Conservation (phyloP, 2,329 filamentous ascomycete species). For the Neoarthrinium moseri region DNA sequence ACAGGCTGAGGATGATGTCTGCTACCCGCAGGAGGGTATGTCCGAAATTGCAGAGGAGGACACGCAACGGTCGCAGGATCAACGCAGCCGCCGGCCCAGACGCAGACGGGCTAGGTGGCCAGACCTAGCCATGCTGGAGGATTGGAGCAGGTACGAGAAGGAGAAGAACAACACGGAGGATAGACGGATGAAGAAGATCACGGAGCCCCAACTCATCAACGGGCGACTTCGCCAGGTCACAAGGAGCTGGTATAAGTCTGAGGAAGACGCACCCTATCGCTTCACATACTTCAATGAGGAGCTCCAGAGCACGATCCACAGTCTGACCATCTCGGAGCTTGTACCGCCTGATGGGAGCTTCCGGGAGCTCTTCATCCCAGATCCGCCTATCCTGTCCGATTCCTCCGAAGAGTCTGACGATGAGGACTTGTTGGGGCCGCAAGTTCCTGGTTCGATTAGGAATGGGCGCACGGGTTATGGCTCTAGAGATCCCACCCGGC, state of each 20-base stretch:
- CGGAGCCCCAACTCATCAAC: conserved; percentile 88
- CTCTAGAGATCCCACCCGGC: conserved; percentile 43
- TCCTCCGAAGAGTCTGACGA: conserved; percentile 65
- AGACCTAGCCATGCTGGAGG: conserved; percentile 77
- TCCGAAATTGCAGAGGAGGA: conserved; percentile 84
- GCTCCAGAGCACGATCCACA: conserved; percentile 93
- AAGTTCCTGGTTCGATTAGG: conserved; percentile 21
- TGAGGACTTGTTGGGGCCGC: conserved; percentile 26
- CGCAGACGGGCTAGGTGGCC: conserved; percentile 79
- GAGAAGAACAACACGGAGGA: conserved; percentile 68
- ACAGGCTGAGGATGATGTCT: conserved; percentile 82
- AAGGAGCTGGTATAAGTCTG: conserved; percentile 78
- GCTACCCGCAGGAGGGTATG: conserved; percentile 78
- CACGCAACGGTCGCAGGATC: conserved; percentile 45
- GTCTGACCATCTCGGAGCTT: conserved; percentile 90
- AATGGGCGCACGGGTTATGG: conserved; percentile 33
- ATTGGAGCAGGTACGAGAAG: conserved; percentile 90
- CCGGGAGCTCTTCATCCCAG: conserved; percentile 84
- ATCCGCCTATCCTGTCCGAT: conserved; percentile 73
- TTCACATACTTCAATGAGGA: conserved; percentile 99
- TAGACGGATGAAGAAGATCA: conserved; percentile 84
- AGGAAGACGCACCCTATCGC: conserved; percentile 87
- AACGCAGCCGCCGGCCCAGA: conserved; percentile 37
- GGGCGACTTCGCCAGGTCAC: conserved; percentile 81
- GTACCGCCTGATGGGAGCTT: conserved; percentile 84